These are phyloP conservation scores for Saccharomycopsis lassenensis DNA, from an alignment of 805 yeast genomes.

Conservation along the genomic window DNA sequence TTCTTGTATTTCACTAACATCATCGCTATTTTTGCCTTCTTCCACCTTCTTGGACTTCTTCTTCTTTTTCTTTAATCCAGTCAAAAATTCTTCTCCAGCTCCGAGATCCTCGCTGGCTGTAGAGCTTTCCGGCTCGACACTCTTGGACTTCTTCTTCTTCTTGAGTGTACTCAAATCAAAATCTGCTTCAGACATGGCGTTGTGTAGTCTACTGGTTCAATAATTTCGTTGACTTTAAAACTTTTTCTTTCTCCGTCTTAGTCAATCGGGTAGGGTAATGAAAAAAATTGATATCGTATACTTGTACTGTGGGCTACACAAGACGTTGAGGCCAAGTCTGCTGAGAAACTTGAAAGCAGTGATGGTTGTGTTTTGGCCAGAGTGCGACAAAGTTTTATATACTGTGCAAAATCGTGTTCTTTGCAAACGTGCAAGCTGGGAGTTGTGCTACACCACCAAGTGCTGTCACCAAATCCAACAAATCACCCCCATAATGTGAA, in stretches of 20 bases:
- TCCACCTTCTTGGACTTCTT: slow-evolving; percentile 43
- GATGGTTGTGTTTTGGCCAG: too few species aligned
- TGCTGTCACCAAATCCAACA: too few species aligned
- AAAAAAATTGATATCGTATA: too few species aligned
- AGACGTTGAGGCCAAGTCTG: too few species aligned
- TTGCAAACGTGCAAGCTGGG: too few species aligned
- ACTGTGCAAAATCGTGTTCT: too few species aligned
- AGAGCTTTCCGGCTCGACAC: slow-evolving; percentile 27
- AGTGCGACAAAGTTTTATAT: too few species aligned
- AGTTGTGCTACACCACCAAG: too few species aligned
- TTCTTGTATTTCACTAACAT: slow-evolving; percentile 28
- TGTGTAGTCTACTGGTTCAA: background rate
- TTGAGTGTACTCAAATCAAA: slow-evolving; percentile 4
- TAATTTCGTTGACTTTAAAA: background rate
- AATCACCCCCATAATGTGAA: too few species aligned
- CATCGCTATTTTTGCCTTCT: slow-evolving; percentile 19
- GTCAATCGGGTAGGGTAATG: too few species aligned
- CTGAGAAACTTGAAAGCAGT: too few species aligned
- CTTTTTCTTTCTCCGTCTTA: background rate
- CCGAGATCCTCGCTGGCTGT: slow-evolving; percentile 23
- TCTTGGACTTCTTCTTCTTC: slow-evolving; percentile 11
- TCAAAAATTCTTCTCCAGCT: slow-evolving; percentile 57
- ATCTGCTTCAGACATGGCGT: background rate
- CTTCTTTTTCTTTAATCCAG: slow-evolving; percentile 79
- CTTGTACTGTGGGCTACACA: too few species aligned